Evolutionary conservation across 495 filamentous ascomycete species (phyloP).

Genomic region (Patellaria atrata): DNA sequence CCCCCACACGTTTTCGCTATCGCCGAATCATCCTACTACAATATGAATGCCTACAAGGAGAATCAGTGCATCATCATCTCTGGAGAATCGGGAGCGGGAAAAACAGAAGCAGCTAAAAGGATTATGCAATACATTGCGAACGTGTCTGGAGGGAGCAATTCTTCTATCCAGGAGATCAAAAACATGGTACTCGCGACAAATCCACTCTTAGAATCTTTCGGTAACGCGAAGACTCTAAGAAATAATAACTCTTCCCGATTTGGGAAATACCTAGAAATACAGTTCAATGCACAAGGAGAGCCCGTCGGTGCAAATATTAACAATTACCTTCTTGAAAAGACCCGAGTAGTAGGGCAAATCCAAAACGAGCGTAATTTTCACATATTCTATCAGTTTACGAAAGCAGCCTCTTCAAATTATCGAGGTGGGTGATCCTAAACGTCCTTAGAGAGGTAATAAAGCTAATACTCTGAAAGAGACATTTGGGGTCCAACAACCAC

Average conservation of each 20-base stretch:
- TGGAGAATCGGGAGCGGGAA: constrained; percentile 95
- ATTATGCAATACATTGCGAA: constrained; percentile 99
- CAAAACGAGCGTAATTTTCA: constrained; percentile 95
- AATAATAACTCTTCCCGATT: constrained; percentile 99
- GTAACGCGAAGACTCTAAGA: constrained; percentile 91
- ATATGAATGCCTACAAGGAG: constrained; percentile 99
- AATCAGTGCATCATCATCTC: constrained; percentile 99
- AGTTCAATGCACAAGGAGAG: constrained; percentile 88
- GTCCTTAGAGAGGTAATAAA: neutral
- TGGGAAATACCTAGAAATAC: constrained; percentile 94
- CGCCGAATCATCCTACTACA: constrained; percentile 93
- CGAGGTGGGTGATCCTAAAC: constrained; percentile 34
- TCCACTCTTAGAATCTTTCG: constrained; percentile 91
- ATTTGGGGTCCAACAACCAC: constrained; percentile 81
- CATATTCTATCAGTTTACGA: constrained; percentile 98
- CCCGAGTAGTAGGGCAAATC: constrained; percentile 91
- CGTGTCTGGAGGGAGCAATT: constrained; percentile 76
- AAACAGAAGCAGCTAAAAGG: constrained; percentile 98
- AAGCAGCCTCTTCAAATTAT: constrained; percentile 77
- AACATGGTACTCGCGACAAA: constrained; percentile 99
- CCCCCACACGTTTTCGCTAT: constrained; percentile 97
- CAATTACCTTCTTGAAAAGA: constrained; percentile 94
- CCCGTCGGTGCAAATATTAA: constrained; percentile 95
- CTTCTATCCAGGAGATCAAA: constrained; percentile 93
- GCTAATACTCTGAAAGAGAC: constrained; percentile 30